phyloP scores from a whole-genome alignment of 495 filamentous ascomycete species.

The Platismatia glauca region DNA sequence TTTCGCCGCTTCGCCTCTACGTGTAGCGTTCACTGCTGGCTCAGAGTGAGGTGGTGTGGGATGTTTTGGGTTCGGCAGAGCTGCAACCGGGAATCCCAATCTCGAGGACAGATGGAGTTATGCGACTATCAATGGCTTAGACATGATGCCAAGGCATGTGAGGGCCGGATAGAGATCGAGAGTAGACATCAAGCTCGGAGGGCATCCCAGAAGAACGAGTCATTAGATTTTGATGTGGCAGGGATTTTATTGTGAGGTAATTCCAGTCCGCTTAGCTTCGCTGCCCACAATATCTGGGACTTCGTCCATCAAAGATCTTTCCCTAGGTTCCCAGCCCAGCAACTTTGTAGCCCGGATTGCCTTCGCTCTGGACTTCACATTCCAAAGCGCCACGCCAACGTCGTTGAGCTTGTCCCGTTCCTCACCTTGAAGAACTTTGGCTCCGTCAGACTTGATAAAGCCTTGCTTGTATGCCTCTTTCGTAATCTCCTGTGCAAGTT shows the following conservation, averaged over 20 bases:
- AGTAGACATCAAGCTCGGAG: too few relatives aligned
- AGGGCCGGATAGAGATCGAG: too few relatives aligned
- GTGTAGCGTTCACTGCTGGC: too few relatives aligned
- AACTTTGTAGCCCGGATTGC: background rate
- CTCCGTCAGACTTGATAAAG: background rate
- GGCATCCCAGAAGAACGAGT: too few relatives aligned
- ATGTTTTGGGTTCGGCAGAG: too few relatives aligned
- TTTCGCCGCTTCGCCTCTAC: too few relatives aligned
- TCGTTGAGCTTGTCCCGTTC: background rate
- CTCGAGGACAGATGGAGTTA: too few relatives aligned
- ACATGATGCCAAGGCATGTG: too few relatives aligned
- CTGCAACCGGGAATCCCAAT: too few relatives aligned
- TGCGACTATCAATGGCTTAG: too few relatives aligned
- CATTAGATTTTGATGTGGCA: too few relatives aligned
- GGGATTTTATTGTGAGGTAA: background rate
- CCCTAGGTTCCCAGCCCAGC: background rate
- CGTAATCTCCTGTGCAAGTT: background rate
- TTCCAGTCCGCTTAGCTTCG: background rate
- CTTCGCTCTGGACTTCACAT: slow-evolving; percentile 3
- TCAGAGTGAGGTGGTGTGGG: too few relatives aligned
- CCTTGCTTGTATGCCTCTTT: background rate
- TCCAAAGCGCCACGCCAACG: background rate
- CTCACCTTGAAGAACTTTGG: background rate
- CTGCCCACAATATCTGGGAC: background rate
- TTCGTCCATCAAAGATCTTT: background rate